Evolutionary conservation across 257 asterid species (phyloP).

Genomic region (Nicotiana tomentosiformis): DNA sequence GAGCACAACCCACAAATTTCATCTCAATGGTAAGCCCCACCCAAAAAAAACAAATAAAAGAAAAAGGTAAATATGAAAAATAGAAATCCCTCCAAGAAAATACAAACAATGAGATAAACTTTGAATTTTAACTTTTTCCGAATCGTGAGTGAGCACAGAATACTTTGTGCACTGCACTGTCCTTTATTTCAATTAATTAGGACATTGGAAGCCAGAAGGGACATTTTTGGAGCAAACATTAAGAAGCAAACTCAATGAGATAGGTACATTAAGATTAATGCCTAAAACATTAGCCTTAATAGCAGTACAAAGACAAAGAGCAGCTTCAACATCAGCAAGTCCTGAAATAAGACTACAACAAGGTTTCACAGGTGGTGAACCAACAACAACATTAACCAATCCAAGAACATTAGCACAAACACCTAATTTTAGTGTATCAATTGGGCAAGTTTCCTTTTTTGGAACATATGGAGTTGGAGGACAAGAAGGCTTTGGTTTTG

Average conservation of each 20-base stretch:
- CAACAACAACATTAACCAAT: conserved; percentile 10
- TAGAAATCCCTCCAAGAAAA: not conserved
- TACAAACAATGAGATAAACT: not conserved
- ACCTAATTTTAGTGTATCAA: conserved; percentile 12
- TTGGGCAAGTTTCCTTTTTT: conserved; percentile 2
- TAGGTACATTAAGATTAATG: conserved; percentile 11
- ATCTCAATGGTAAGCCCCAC: not conserved
- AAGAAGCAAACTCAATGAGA: conserved; percentile 12
- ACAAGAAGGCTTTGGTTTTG: conserved; percentile 9
- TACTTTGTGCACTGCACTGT: too few relatives aligned
- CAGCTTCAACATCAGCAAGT: conserved; percentile 14
- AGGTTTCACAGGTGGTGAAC: conserved; percentile 12
- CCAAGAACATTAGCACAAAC: conserved; percentile 13
- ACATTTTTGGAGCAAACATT: conserved; percentile 9
- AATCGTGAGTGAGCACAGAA: too few relatives aligned
- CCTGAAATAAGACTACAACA: conserved; percentile 14
- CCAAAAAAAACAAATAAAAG: not conserved
- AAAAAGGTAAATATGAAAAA: not conserved
- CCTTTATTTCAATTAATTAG: not conserved
- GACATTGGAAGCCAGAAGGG: conserved; percentile 8
- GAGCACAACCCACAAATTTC: not conserved
- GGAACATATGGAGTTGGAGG: not conserved
- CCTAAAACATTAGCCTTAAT: conserved; percentile 18
- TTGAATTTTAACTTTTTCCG: not conserved
- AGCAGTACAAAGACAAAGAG: conserved; percentile 21